These are phyloP conservation scores for Xylaria sp. DNA, from an alignment of 2,329 filamentous ascomycete genomes.

Conservation along the genomic window DNA sequence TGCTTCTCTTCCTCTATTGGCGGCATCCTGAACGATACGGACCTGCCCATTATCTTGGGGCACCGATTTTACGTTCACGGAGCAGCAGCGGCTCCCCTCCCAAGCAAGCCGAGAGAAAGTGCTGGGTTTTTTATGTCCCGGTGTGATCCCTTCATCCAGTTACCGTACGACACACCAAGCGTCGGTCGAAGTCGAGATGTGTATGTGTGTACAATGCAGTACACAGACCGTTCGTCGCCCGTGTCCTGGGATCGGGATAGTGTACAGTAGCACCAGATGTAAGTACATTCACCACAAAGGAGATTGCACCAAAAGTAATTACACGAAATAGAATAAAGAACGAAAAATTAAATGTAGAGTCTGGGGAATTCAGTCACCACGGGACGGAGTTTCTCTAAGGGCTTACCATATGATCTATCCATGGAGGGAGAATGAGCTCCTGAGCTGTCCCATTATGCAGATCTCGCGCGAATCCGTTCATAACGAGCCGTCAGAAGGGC, in stretches of 20 bases:
- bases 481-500: neutral
- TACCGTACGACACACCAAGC: neutral
- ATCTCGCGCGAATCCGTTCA: slow-evolving; percentile 26
- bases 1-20: slow-evolving; percentile 59
- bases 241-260: slow-evolving; percentile 4
- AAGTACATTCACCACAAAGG: neutral
- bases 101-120: neutral
- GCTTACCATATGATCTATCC: neutral
- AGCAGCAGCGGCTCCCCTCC: neutral
- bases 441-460: slow-evolving; percentile 26
- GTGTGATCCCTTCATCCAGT: slow-evolving; percentile 31
- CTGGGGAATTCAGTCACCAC: neutral
- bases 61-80: slow-evolving; percentile 28
- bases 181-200: neutral
- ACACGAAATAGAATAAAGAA: neutral
- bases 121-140: slow-evolving; percentile 1
- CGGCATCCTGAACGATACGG: slow-evolving; percentile 51
- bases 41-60: slow-evolving; percentile 55
- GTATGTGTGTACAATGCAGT: neutral
- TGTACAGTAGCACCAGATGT: slow-evolving; percentile 1
- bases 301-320: neutral
- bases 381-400: neutral
- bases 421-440: slow-evolving; percentile 2
- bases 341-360: neutral
- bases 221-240: neutral